Evolutionary conservation across 352 stramenopile genomes (phyloP).

Genomic region (Aphanomyces invadans): DNA sequence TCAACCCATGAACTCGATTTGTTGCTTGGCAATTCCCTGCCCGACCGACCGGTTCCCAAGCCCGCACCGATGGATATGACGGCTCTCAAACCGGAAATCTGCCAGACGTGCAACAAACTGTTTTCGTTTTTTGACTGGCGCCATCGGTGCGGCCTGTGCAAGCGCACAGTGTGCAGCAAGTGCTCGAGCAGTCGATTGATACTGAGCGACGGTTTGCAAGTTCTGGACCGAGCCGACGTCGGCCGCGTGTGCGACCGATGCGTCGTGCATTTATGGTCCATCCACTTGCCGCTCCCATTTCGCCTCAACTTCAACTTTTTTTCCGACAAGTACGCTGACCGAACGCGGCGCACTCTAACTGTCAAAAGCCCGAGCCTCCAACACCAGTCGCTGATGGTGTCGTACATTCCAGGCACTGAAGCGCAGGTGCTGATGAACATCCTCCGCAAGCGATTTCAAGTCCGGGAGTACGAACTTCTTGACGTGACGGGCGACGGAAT

Average conservation of each 20-base stretch:
- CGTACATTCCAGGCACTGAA: slow-evolving; percentile 73
- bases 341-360: slow-evolving; percentile 49
- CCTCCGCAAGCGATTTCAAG: slow-evolving; percentile 69
- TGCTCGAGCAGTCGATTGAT: slow-evolving; percentile 55
- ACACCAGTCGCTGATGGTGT: slow-evolving; percentile 67
- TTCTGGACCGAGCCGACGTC: slow-evolving; percentile 44
- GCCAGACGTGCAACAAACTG: slow-evolving; percentile 59
- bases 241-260: slow-evolving; percentile 68
- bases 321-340: background rate
- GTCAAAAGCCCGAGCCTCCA: slow-evolving; percentile 75
- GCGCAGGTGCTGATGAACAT: slow-evolving; percentile 60
- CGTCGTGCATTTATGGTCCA: slow-evolving; percentile 68
- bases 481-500: slow-evolving; percentile 56
- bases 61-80: slow-evolving; percentile 45
- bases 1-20: slow-evolving; percentile 57
- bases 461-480: slow-evolving; percentile 66
- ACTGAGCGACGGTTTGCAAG: slow-evolving; percentile 33
- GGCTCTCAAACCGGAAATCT: slow-evolving; percentile 41
- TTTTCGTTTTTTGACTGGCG: slow-evolving; percentile 80
- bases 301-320: slow-evolving; percentile 32
- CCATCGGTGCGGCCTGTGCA: slow-evolving; percentile 74
- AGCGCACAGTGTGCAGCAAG: slow-evolving; percentile 74
- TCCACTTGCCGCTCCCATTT: slow-evolving; percentile 59
- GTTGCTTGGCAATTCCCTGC: slow-evolving; percentile 62
- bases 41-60: slow-evolving; percentile 61